phyloP scores from a whole-genome alignment of 441 rosid genomes.

The Theobroma grandiflorum region DNA sequence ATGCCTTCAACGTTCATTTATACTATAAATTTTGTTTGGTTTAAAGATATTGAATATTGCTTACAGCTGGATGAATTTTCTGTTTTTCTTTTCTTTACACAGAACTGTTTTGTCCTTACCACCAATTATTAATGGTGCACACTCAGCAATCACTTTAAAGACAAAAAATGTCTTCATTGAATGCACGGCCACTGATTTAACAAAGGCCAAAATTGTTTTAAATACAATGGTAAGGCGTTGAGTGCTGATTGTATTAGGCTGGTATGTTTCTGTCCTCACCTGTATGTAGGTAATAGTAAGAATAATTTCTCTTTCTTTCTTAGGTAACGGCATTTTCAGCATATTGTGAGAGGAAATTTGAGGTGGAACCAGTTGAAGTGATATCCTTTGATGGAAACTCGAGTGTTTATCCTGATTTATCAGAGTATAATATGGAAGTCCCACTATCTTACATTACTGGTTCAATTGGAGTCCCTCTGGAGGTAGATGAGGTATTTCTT shows the following conservation, averaged over 20 bases:
- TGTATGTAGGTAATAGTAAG: slow-evolving; percentile 1
- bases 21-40: not conserved
- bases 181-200: slow-evolving; percentile 95
- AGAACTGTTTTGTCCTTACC: slow-evolving; percentile 93
- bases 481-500: slow-evolving; percentile 72
- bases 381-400: slow-evolving; percentile 68
- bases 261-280: not conserved
- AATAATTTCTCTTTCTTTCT: slow-evolving; percentile 10
- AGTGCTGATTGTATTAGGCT: slow-evolving; percentile 27
- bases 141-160: slow-evolving; percentile 89
- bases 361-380: slow-evolving; percentile 95
- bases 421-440: slow-evolving; percentile 74
- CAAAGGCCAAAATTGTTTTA: slow-evolving; percentile 91
- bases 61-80: slow-evolving; percentile 6
- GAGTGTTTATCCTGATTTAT: slow-evolving; percentile 72
- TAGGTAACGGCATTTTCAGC: slow-evolving; percentile 81
- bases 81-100: slow-evolving; percentile 35
- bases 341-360: slow-evolving; percentile 78
- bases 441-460: slow-evolving; percentile 78
- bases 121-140: slow-evolving; percentile 95
- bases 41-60: slow-evolving; percentile 3
- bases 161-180: slow-evolving; percentile 96
- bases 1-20: not conserved
- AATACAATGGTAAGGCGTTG: slow-evolving; percentile 78
- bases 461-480: slow-evolving; percentile 79